Evolutionary conservation across 2,329 filamentous ascomycete species (phyloP).

Genomic region (Penicillium sp.): DNA sequence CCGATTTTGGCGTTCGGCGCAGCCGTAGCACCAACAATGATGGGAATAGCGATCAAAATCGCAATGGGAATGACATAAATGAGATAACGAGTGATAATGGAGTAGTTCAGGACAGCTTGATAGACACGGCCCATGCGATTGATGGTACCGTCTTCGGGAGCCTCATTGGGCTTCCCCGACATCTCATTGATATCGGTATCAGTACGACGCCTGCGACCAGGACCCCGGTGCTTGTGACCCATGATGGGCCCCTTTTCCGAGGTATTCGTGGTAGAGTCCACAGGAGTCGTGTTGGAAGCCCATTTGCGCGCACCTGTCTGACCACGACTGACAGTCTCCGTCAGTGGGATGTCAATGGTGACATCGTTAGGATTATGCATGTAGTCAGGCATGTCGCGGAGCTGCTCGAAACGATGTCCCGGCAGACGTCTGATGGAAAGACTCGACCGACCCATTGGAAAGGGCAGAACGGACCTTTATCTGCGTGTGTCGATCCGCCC

Average conservation of each 20-base stretch:
- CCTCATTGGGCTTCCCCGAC: slow-evolving; percentile 37
- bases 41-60: slow-evolving; percentile 61
- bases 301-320: slow-evolving; percentile 48
- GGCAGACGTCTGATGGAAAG: slow-evolving; percentile 45
- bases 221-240: slow-evolving; percentile 15
- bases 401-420: slow-evolving; percentile 47
- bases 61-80: slow-evolving; percentile 63
- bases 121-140: slow-evolving; percentile 63
- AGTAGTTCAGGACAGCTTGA: slow-evolving; percentile 62
- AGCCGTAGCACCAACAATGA: slow-evolving; percentile 60
- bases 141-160: slow-evolving; percentile 56
- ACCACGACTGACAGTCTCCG: slow-evolving; percentile 53
- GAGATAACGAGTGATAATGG: slow-evolving; percentile 64
- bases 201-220: slow-evolving; percentile 36
- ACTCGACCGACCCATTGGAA: slow-evolving; percentile 38
- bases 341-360: slow-evolving; percentile 64
- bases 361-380: slow-evolving; percentile 54
- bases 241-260: slow-evolving; percentile 34
- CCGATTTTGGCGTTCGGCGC: slow-evolving; percentile 53
- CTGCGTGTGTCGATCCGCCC: background rate
- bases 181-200: slow-evolving; percentile 27
- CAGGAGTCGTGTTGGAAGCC: slow-evolving; percentile 30
- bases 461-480: slow-evolving; percentile 10
- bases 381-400: slow-evolving; percentile 35
- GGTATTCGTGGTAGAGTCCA: slow-evolving; percentile 20